Evolutionary conservation across 2,329 filamentous ascomycete species (phyloP).

Genomic region (Penicillium frequentans): DNA sequence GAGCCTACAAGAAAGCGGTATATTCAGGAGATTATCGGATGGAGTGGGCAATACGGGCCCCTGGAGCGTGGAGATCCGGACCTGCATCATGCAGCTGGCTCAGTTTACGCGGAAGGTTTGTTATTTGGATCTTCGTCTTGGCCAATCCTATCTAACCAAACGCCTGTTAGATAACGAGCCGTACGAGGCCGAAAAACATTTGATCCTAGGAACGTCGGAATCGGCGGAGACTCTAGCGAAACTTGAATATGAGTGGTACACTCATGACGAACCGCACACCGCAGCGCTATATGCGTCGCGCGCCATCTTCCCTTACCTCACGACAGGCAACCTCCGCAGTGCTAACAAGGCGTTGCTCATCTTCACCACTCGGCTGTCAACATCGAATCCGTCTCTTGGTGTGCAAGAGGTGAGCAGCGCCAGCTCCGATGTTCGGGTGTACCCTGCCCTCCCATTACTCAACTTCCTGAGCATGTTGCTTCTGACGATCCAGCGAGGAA

Average conservation of each 20-base stretch:
- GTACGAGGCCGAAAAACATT: conserved; percentile 90
- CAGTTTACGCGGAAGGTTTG: conserved; percentile 76
- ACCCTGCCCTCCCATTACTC: conserved; percentile 86
- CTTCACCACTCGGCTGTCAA: conserved; percentile 67
- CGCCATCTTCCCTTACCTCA: conserved; percentile 84
- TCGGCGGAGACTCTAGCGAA: conserved; percentile 76
- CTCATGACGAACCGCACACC: conserved; percentile 80
- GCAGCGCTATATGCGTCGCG: conserved; percentile 84
- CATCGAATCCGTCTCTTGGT: conserved; percentile 60
- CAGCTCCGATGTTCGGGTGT: conserved; percentile 73
- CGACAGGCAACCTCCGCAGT: conserved; percentile 85
- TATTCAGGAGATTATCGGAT: conserved; percentile 80
- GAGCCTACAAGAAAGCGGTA: conserved; percentile 95
- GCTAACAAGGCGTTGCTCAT: conserved; percentile 79
- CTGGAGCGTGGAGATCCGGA: conserved; percentile 91
- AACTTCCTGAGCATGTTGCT: conserved; percentile 90
- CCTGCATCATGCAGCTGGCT: conserved; percentile 87
- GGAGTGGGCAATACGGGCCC: conserved; percentile 83
- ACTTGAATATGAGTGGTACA: conserved; percentile 94
- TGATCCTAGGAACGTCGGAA: conserved; percentile 84
- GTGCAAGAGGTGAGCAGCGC: conserved; percentile 79
- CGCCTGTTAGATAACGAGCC: conserved; percentile 69
- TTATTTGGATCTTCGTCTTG: not conserved
- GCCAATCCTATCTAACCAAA: conserved; percentile 13
- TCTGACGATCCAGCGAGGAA: conserved; percentile 77